Evolutionary conservation across 129 eudicot species (phyloP).

Genomic region (Heracleum sosnowskyi): DNA sequence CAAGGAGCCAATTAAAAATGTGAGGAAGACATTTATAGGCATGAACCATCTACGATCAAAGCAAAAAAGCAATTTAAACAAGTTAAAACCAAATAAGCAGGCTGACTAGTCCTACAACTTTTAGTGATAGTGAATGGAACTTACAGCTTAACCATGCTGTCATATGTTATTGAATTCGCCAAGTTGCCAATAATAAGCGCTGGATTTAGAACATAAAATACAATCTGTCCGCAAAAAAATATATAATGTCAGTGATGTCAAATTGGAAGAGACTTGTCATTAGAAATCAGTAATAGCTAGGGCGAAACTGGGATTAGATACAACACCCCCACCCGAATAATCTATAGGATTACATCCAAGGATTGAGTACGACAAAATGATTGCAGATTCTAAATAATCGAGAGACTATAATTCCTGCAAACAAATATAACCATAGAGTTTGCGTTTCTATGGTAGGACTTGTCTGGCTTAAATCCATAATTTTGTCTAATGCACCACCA

Average conservation of each 20-base stretch:
- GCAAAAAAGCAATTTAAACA: background rate
- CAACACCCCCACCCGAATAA: background rate
- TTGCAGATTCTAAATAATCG: background rate
- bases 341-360: background rate
- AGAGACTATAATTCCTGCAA: background rate
- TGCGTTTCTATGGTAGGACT: background rate
- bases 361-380: background rate
- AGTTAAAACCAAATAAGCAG: background rate
- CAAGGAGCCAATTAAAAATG: constrained; percentile 65
- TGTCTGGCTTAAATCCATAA: background rate
- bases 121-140: constrained; percentile 11
- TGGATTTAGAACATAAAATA: constrained; percentile 75
- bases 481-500: background rate
- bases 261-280: background rate
- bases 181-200: constrained; percentile 71
- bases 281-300: background rate
- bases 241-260: constrained; percentile 6
- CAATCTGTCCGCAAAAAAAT: constrained; percentile 43
- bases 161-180: constrained; percentile 61
- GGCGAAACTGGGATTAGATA: background rate
- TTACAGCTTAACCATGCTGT: constrained; percentile 54
- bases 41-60: constrained; percentile 70
- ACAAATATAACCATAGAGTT: background rate
- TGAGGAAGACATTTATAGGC: constrained; percentile 77
- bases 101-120: background rate